These are phyloP conservation scores for Phaeosphaeriaceae sp. DNA, from an alignment of 2,329 filamentous ascomycete species.

Conservation along the genomic window DNA sequence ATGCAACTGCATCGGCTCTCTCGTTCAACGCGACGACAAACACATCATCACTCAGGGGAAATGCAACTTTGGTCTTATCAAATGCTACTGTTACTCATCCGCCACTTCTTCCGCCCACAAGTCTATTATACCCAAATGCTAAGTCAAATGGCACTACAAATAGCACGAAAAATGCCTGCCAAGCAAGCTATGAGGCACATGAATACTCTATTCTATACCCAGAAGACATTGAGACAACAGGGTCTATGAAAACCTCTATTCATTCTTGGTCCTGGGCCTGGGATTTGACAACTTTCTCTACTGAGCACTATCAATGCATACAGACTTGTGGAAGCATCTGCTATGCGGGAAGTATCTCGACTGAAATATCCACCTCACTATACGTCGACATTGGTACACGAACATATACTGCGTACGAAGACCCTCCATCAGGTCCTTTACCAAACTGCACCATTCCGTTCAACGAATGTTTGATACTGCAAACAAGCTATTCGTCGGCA, in stretches of 20 bases:
- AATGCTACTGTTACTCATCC: neutral
- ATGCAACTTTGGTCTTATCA: neutral
- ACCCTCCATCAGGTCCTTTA: slow-evolving; percentile 3
- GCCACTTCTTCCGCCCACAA: neutral
- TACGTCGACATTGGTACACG: neutral
- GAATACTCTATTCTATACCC: neutral
- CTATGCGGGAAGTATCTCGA: slow-evolving; percentile 17
- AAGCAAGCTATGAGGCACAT: slow-evolving; percentile 7
- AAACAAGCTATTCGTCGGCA: slow-evolving; percentile 14
- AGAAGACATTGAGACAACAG: neutral
- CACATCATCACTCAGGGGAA: neutral
- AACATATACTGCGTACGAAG: neutral
- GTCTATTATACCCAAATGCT: neutral
- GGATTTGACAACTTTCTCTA: slow-evolving; percentile 6
- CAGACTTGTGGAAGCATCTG: slow-evolving; percentile 19
- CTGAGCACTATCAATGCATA: slow-evolving; percentile 13
- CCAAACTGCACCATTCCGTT: slow-evolving; percentile 22
- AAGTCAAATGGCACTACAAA: slow-evolving; percentile 1
- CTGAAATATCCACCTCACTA: slow-evolving; percentile 7
- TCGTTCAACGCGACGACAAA: neutral
- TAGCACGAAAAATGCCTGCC: slow-evolving; percentile 5
- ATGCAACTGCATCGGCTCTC: neutral
- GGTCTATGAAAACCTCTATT: neutral
- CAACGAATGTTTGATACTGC: slow-evolving; percentile 16
- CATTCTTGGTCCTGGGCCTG: slow-evolving; percentile 8